A percentile compares a stretch with the other conserved stretches of the same genome.
phyloP scores from a whole-genome alignment of 2,329 filamentous ascomycete species.

The Coleophoma cylindrospora region DNA sequence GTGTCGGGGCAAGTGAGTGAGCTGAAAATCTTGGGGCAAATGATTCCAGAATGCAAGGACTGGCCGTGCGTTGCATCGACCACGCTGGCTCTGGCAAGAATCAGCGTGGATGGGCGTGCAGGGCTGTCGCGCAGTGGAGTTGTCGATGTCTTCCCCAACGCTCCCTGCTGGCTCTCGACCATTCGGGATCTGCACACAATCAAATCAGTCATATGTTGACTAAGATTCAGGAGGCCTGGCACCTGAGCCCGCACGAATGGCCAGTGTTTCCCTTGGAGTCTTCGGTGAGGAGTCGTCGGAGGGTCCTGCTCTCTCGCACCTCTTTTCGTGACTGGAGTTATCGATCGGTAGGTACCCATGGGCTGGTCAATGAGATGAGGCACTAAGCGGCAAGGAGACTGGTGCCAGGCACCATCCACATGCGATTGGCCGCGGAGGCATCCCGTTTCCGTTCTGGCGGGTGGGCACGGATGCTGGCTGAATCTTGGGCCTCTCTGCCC shows the following conservation, averaged over 20 bases:
- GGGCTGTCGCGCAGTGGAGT: no score
- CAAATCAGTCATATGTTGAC: neutral
- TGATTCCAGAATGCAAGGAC: no score
- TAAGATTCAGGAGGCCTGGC: neutral
- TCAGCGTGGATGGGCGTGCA: no score
- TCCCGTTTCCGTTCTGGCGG: neutral
- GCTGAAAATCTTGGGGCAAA: no score
- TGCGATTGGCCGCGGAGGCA: constrained; percentile 1
- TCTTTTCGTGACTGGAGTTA: neutral
- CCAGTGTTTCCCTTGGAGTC: neutral
- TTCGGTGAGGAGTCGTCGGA: neutral
- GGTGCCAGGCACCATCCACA: neutral
- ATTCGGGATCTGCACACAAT: neutral
- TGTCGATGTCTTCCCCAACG: no score
- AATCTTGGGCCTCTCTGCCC: neutral
- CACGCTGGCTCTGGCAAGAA: no score
- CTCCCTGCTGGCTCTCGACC: neutral
- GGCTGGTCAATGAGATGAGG: neutral
- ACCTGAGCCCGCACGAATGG: neutral
- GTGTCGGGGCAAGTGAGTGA: no score
- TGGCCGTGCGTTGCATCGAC: no score
- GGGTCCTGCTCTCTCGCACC: no score
- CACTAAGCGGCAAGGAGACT: neutral
- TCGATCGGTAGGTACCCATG: neutral
- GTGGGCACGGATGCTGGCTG: neutral